Base-by-base conservation (phyloP, 2,329 filamentous ascomycete genomes). In the Didymella keratinophila region DNA sequence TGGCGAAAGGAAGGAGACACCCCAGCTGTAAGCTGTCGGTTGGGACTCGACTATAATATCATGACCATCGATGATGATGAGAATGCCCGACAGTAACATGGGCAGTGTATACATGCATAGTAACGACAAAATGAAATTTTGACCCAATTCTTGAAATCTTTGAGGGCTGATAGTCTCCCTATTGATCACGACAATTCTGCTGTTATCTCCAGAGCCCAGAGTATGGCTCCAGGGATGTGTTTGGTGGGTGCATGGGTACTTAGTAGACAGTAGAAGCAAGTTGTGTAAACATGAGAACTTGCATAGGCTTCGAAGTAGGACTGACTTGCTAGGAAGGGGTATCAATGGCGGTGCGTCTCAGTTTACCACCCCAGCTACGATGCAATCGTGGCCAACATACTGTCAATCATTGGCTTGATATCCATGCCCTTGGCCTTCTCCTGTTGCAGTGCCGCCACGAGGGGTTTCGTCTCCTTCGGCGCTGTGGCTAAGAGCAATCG, bases 1-100 rank as follows among this genome's bases (percentile, higher is more conserved):
- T 71, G 93, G 92, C 0, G 91, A 93, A 61, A 71, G 65, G 61
- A 68, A 71, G n/a, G 68, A 71, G 58, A 69, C 64, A 28, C 64
- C 68, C 6, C 71, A 66, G 52, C 54, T 73, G 56, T 72, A 60
- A 60, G 20, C 21, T n/a, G 18, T 14, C 10, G 11, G 6, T 8
- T 32, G 44, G 25, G 44, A 51, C 7, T 42, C 16, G 18, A 50
- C 9, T 50, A 39, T 47, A 49, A 18, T 5, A 57, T 28, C 18
- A 52, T 37, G 49, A 52, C 20, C 27, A 28, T 16, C 9, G n/a
- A 25, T 37, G 21, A 51, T 1, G 10, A n/a, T 36, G 25, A 42
- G 37, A 12, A 42, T 25, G 21, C 20, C 16, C 21, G 14, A 4
- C n/a, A 6, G 6, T 27, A 14, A 28, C 14, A 23, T 10, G 21